phyloP scores from a whole-genome alignment of 2,329 filamentous ascomycete genomes.

The Fusarium chlamydosporum region DNA sequence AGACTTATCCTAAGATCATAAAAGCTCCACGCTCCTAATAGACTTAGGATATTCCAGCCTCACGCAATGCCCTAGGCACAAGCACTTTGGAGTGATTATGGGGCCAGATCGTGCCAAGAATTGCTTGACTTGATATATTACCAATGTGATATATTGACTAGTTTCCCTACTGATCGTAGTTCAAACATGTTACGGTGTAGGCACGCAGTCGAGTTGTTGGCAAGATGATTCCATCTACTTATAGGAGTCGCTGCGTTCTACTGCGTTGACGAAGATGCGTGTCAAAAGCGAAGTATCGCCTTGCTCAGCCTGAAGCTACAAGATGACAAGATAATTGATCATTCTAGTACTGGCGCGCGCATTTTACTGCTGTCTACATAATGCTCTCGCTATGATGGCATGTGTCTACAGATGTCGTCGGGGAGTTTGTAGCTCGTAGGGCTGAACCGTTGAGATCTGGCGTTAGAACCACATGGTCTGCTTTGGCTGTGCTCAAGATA shows the following conservation, averaged over 20 bases:
- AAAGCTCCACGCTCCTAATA: background rate
- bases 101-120: constrained; percentile 38
- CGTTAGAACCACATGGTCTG: constrained; percentile 22
- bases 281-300: background rate
- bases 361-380: background rate
- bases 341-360: rapidly evolving
- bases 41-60: constrained; percentile 8
- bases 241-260: background rate
- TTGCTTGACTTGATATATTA: constrained; percentile 31
- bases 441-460: background rate
- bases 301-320: background rate
- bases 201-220: too few relatives aligned
- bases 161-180: background rate
- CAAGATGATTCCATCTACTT: background rate
- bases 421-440: constrained; percentile 17
- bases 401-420: constrained; percentile 22
- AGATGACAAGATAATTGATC: background rate
- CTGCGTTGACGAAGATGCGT: background rate
- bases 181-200: background rate
- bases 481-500: too few relatives aligned
- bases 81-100: constrained; percentile 14
- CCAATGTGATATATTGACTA: constrained; percentile 19
- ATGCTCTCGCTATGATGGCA: background rate
- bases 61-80: background rate
- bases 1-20: background rate